phyloP scores from a whole-genome alignment of 139 green algal species.

The Deuterostichococcus epilithicus region DNA sequence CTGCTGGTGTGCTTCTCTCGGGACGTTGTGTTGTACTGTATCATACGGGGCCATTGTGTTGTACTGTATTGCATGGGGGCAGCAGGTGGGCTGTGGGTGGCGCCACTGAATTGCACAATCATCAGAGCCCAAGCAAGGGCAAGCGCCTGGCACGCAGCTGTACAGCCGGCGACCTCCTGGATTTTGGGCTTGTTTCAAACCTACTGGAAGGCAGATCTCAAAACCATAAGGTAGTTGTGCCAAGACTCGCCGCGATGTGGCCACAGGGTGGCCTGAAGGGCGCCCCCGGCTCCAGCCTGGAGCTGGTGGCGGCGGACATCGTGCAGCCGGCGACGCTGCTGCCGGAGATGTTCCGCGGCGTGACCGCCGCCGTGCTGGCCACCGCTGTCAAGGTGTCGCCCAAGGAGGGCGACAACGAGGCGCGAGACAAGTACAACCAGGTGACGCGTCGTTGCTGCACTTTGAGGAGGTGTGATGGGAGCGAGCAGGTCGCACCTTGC shows the following conservation, averaged over 20 bases:
- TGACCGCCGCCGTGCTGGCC: constrained; percentile 66
- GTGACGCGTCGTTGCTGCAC: constrained; percentile 7
- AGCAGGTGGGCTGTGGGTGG: too few relatives aligned
- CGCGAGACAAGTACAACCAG: constrained; percentile 86
- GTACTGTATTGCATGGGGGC: too few relatives aligned
- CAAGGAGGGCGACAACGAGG: constrained; percentile 81
- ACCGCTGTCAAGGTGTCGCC: constrained; percentile 68
- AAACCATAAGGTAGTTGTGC: background rate
- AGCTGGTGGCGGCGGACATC: constrained; percentile 78
- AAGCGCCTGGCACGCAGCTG: too few relatives aligned
- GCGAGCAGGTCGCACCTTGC: background rate
- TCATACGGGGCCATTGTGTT: too few relatives aligned
- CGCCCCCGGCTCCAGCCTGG: constrained; percentile 48
- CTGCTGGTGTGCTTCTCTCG: constrained; percentile 55
- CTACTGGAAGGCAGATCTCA: constrained; percentile 1
- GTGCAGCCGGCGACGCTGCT: constrained; percentile 68
- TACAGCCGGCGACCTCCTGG: constrained; percentile 22
- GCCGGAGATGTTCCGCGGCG: constrained; percentile 65
- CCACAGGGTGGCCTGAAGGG: constrained; percentile 18
- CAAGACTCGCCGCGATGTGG: background rate
- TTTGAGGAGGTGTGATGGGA: background rate
- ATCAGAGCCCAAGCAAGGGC: too few relatives aligned
- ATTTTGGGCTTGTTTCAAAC: background rate
- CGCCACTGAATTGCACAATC: too few relatives aligned
- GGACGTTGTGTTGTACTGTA: too few relatives aligned